Evolutionary conservation across 2,329 filamentous ascomycete species (phyloP).

Genomic region (Coniochaeta sp.): DNA sequence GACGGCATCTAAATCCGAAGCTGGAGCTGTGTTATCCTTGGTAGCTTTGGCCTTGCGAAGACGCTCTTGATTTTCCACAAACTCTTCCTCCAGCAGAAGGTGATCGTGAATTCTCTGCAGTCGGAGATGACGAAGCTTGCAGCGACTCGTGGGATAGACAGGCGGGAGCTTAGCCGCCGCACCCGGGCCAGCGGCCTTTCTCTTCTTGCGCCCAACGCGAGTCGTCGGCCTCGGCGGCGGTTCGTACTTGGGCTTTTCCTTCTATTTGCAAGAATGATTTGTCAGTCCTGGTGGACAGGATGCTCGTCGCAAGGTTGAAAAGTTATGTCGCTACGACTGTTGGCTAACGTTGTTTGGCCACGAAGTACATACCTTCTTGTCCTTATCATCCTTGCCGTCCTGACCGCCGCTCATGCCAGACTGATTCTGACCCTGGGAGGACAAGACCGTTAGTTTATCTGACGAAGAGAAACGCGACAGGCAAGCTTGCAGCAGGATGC

Average conservation of each 20-base stretch:
- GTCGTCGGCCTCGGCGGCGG: slow-evolving; percentile 95
- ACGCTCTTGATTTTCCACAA: slow-evolving; percentile 97
- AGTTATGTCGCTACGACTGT: not conserved
- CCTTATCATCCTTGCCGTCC: slow-evolving; percentile 77
- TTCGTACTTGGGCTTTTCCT: slow-evolving; percentile 99
- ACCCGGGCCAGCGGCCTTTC: slow-evolving; percentile 86
- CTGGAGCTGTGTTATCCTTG: slow-evolving; percentile 58
- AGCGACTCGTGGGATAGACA: slow-evolving; percentile 91
- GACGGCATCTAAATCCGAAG: slow-evolving; percentile 62
- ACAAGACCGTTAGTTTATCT: not conserved
- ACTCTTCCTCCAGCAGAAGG: slow-evolving; percentile 92
- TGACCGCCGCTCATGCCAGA: slow-evolving; percentile 76
- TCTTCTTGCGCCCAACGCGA: slow-evolving; percentile 96
- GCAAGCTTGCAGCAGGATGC: not conserved
- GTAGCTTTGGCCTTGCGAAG: slow-evolving; percentile 84
- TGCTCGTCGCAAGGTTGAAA: not conserved
- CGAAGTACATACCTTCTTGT: slow-evolving; percentile 69
- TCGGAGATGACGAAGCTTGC: slow-evolving; percentile 91
- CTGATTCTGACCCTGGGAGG: slow-evolving; percentile 62
- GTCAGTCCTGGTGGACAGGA: not conserved
- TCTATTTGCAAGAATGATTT: slow-evolving; percentile 44
- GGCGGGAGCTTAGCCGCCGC: slow-evolving; percentile 91
- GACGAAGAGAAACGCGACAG: not conserved
- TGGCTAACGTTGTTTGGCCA: too few species aligned
- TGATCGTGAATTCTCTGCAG: slow-evolving; percentile 99